Base-by-base conservation (phyloP, 169 alveolate genomes). In the Babesia caballi region DNA sequence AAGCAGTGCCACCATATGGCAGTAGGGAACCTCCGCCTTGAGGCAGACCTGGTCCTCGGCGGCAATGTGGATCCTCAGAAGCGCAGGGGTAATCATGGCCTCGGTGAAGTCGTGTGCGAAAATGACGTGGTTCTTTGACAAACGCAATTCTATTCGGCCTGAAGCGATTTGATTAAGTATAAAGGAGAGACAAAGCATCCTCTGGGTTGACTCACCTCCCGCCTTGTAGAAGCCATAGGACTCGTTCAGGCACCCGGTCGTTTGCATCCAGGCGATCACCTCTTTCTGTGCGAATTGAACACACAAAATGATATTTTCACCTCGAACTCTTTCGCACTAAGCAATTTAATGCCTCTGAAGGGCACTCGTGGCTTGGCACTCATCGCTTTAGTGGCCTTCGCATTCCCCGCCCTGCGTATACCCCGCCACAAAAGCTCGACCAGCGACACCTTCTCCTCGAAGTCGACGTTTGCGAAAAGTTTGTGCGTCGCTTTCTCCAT, bases 391-490 rank as follows among this genome's bases (percentile, higher is more conserved):
- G 44, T 56, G 41, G 61, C 70, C 42, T 75, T 67, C 9, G 46
- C 66, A 23, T 51, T 47, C 23, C 61, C 71, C 14, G 52, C 54
- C 61, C 85, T 61, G 25, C 85, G 54, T 12, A 50, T 33, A 2
- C 77, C 77, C 9, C 85, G 58, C 85, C 85, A 75, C 30, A 41
- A 32, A 12, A 75, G 33, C 61, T 75, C 85, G 15, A 75, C 61
- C n/a, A 65, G 23, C 15, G 85, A 75, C 51, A 65, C 52, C 63
- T 75, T 65, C 50, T 75, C 78, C 30, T 75, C 77, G 36, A 58
- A 75, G 27, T 75, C 78, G 38, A 75, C 14, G 52, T 63, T 50
- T 0, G 30, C 33, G 14, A 35, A 35, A 53, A 75, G 52, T 30
- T 42, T 59, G 30, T 47, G 47, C 11, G 33, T 27, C 1, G 40